phyloP scores from a whole-genome alignment of 208 protist species.

The Novymonas esmeraldas region DNA sequence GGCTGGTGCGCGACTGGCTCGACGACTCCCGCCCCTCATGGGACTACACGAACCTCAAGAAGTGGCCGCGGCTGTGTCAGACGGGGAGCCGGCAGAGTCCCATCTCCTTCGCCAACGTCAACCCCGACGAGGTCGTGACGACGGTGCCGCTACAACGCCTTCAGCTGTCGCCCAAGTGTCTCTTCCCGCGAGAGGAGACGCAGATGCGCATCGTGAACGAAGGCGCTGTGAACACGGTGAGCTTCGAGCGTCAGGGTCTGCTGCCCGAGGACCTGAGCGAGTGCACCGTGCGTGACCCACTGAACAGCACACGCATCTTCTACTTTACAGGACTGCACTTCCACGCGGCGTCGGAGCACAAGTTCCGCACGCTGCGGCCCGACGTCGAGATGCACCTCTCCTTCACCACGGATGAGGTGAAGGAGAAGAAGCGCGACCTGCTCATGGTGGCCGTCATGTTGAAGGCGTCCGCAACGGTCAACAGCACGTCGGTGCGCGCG shows the following conservation, averaged over 20 bases:
- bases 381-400: slow-evolving; percentile 75
- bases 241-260: slow-evolving; percentile 32
- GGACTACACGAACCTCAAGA: slow-evolving; percentile 51
- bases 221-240: slow-evolving; percentile 49
- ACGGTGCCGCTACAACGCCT: slow-evolving; percentile 31
- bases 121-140: slow-evolving; percentile 45
- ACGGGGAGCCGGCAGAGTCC: slow-evolving; percentile 67
- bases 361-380: slow-evolving; percentile 51
- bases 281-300: slow-evolving; percentile 66
- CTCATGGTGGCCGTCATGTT: slow-evolving; percentile 68
- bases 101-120: slow-evolving; percentile 68
- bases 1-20: slow-evolving; percentile 20
- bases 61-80: slow-evolving; percentile 54
- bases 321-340: slow-evolving; percentile 69
- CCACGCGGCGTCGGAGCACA: slow-evolving; percentile 65
- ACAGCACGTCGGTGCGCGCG: slow-evolving; percentile 56
- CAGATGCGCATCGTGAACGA: slow-evolving; percentile 68
- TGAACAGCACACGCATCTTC: slow-evolving; percentile 38
- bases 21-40: slow-evolving; percentile 26
- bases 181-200: slow-evolving; percentile 48
- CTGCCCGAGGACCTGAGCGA: slow-evolving; percentile 34
- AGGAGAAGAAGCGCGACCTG: slow-evolving; percentile 28
- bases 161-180: slow-evolving; percentile 61
- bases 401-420: slow-evolving; percentile 33
- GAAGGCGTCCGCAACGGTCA: slow-evolving; percentile 50